A percentile compares a stretch with the other conserved stretches of the same genome.
These are phyloP conservation scores for Melampsora americana DNA, from an alignment of 1,284 basidiomycete genomes.

Conservation along the genomic window DNA sequence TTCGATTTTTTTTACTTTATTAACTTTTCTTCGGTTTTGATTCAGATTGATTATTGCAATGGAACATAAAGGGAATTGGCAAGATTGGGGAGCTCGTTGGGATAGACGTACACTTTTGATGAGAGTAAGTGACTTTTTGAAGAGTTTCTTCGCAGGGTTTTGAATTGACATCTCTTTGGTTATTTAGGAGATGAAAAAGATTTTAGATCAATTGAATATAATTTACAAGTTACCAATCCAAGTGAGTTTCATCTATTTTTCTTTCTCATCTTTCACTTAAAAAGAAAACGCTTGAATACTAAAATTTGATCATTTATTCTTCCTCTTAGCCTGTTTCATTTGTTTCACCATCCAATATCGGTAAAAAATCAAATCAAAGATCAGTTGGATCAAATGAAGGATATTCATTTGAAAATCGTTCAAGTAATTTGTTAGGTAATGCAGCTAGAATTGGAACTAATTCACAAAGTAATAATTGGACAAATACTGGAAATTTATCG, in stretches of 20 bases:
- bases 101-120: constrained; percentile 51
- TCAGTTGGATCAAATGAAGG: not conserved
- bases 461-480: not conserved
- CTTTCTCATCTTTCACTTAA: not conserved
- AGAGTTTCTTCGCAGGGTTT: no score
- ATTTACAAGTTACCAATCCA: constrained; percentile 69
- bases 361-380: not conserved
- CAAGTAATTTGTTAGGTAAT: not conserved
- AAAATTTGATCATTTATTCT: not conserved
- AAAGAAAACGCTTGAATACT: not conserved
- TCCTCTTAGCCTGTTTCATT: not conserved
- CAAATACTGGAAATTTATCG: not conserved
- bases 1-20: not conserved
- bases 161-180: constrained; percentile 59
- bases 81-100: constrained; percentile 76
- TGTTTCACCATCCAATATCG: not conserved
- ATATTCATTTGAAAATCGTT: not conserved
- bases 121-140: constrained; percentile 44
- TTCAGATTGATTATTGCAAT: constrained; percentile 64
- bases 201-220: constrained; percentile 69
- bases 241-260: constrained; percentile 1
- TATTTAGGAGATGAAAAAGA: constrained; percentile 68
- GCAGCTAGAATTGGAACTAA: not conserved
- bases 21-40: constrained; percentile 46
- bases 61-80: constrained; percentile 79